These are phyloP conservation scores for Endocalyx cinctus DNA, from an alignment of 2,329 filamentous ascomycete genomes.

Conservation along the genomic window DNA sequence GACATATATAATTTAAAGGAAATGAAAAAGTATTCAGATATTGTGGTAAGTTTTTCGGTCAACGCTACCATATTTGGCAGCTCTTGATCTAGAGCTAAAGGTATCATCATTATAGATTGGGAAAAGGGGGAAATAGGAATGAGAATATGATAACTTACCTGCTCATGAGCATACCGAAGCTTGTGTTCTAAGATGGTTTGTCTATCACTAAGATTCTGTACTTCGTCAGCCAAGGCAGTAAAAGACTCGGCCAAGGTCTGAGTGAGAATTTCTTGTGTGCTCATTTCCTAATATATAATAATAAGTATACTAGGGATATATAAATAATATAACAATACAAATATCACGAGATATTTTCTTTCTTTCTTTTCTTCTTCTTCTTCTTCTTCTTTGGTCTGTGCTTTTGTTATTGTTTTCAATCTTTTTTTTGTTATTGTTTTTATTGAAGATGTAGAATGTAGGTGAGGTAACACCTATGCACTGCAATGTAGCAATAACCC, in stretches of 20 bases:
- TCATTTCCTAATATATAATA: too few relatives aligned
- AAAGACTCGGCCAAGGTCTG: conserved; percentile 61
- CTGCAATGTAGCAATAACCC: too few relatives aligned
- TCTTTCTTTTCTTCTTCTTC: neutral
- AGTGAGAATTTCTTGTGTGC: conserved; percentile 39
- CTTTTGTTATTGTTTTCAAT: neutral
- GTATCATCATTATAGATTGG: conserved; percentile 35
- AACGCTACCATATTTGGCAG: conserved; percentile 49
- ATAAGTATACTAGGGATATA: too few relatives aligned
- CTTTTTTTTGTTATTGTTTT: neutral
- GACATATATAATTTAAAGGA: conserved; percentile 36
- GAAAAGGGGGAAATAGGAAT: conserved; percentile 8
- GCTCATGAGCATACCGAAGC: conserved; percentile 61
- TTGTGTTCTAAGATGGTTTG: conserved; percentile 65
- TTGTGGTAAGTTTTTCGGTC: conserved; percentile 66
- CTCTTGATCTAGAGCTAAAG: conserved; percentile 85
- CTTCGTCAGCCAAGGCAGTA: conserved; percentile 59
- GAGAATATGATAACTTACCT: conserved; percentile 49
- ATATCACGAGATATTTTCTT: neutral
- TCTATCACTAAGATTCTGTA: conserved; percentile 58
- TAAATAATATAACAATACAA: too few relatives aligned
- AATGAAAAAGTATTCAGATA: too few relatives aligned
- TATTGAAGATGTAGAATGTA: neutral
- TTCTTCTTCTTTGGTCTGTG: conserved; percentile 1
- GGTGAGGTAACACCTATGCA: too few relatives aligned